Base-by-base conservation (phyloP, 768 basidiomycete species). In the Lentinula sp. region DNA sequence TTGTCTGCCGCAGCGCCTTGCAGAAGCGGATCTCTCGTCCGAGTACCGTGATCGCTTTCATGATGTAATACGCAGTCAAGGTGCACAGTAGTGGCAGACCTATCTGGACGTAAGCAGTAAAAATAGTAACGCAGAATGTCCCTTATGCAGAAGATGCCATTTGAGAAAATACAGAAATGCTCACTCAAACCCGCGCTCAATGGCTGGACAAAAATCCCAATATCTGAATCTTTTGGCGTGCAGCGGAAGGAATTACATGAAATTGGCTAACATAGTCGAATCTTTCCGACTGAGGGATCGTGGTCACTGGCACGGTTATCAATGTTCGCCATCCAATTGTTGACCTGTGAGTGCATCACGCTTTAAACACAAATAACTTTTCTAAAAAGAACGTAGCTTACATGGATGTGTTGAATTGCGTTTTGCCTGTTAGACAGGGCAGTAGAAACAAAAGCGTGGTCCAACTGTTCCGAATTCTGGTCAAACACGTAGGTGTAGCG, bases 401-500 rank as follows among this genome's bases (percentile, higher is more conserved):
- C 77, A 68, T 86, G 85, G 23, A 86, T 75, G 62, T 86, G 84
- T 63, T 87, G 80, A 42, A 81, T 78, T 59, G 79, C 69, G 10
- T 74, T 73, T 8, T 73, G 73, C n/a, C 80, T 72, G 35, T 61
- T 53, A 48, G 70, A 72, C 40, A 87, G 68, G 6, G 79, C 77
- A 16, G 71, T 64, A 5, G 81, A 83, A 54, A 86, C 69, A 65
- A 85, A 81, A 16, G 77, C 73, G 66, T 87, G 84, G 69, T 86
- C 84, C 50, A 87, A 79, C 64, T 84, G 81, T 68, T 86, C 74
- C 3, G 74, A 74, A 68, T 84, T 81, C 65, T 84, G 80, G 65
- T 85, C 82, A 68, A 80, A 86, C 35, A 81, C 78, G 65, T 86
- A 87, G 39, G 78, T 84, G 73, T 87, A 86, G 16, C 83, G 75